Evolutionary conservation across 2,329 filamentous ascomycete species (phyloP), one percentile per base, ranked within the genome.

Genomic region (Thelonectria discophora): DNA sequence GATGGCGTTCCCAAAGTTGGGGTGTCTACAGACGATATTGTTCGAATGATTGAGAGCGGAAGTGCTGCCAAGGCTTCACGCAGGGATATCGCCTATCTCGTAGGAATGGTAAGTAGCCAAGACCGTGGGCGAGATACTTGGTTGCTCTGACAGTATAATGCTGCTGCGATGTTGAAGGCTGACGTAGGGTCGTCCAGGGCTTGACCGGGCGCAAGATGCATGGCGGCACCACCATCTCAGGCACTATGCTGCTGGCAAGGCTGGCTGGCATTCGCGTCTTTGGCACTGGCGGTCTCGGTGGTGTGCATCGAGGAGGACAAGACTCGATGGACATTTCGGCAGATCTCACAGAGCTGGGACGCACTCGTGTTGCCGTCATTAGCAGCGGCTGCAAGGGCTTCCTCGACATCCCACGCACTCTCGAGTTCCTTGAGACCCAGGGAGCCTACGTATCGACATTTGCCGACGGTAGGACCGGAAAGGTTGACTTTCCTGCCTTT

Each of bases 381-480:
- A 91, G 90, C 76, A 93, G 91, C 66, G 95, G 95, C 13, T 96
- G 93, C 80, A 99, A 99, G 80, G 95, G 94, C 64, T 98, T 99
- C 76, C 83, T 99, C 39, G 95, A 99, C 74, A 93, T 97, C 62
- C 88, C 91, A 2, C 85, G 92, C 54, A 99, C 95, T 0, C 83
- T 99, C 5, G 95, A 99, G 79, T 84, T 84, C 68, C 81, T 90
- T 18, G 88, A 90, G 75, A 89, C 87, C 0, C 87, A 90, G 73
- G 91, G 91, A 10, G 93, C 93, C 20, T 85, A 90, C 39, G 93
- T 97, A 1, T 91, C 88, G 3, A 98, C 95, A 2, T 99, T 98
- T 79, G 89, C 93, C 21, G 92, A 97, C 76, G 92, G 91, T 1
- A 86, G 92, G 39, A 78, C 80, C 24, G 90, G 88, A 2, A 79